Base-by-base conservation (phyloP, 495 filamentous ascomycete genomes). In the Penicillium paxilli region DNA sequence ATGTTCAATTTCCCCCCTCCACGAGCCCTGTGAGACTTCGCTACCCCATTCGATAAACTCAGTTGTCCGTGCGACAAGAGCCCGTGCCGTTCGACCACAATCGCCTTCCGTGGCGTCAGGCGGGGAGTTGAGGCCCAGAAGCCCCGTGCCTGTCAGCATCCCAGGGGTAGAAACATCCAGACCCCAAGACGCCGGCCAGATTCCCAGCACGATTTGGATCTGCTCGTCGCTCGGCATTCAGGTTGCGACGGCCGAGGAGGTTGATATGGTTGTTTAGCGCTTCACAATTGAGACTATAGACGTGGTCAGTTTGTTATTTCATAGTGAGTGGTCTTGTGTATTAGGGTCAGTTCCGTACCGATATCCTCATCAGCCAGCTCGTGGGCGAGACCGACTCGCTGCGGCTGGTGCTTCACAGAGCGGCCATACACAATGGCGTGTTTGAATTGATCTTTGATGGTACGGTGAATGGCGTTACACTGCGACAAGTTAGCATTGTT, bases 371-470 rank as follows among this genome's bases (percentile, higher is more conserved):
- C 94, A 44, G 83, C 89, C 62, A 98, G 79, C 78, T 96, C 90
- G 71, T 98, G 94, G 19, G 84, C 73, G 53, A 98, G 81, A 50
- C 94, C 94, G 54, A 98, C 94, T 55, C 91, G 83, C 76, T 98
- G 95, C 56, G 94, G 94, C 74, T 98, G 94, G 77, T 98, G 94
- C 81, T 96, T 98, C 32, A 98, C 94, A 35, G 92, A 96, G 62
- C 91, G 91, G 47, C 94, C 94, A 72, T 98, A 98, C 42, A 98
- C 94, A 70, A 98, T 86, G 16, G 94, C 94, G 28, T 84, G 80
- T 76, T 91, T 94, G 82, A 98, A 98, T 60, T 96, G 87, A 66
- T 98, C 94, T 50, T 96, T 82, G 64, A 98, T 98, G 26, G 85
- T 92, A 69, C 91, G 89, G 74, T 98, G 94, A 72, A 98, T 98